These are phyloP conservation scores for Hortaea werneckii DNA, from an alignment of 2,329 filamentous ascomycete genomes.

Conservation along the genomic window DNA sequence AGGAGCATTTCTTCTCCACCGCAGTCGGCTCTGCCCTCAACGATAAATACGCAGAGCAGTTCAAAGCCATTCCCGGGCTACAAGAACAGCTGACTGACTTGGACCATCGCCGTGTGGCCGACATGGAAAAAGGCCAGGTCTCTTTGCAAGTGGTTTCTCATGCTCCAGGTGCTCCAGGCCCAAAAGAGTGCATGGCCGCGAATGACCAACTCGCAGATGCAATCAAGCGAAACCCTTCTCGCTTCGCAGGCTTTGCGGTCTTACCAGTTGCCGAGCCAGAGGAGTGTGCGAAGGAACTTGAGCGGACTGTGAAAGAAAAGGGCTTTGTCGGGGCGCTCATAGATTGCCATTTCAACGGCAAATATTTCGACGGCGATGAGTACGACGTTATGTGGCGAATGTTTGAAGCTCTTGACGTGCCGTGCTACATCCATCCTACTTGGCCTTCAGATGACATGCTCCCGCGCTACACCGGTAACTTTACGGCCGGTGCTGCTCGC, in stretches of 20 bases:
- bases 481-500: conserved; percentile 19
- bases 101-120: conserved; percentile 17
- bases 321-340: conserved; percentile 28
- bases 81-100: conserved; percentile 21
- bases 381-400: conserved; percentile 23
- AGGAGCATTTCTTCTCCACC: conserved; percentile 28
- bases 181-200: conserved; percentile 18
- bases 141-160: conserved; percentile 28
- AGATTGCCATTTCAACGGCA: conserved; percentile 26
- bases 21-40: conserved; percentile 17
- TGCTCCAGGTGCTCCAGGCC: conserved; percentile 19
- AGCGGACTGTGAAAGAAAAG: conserved; percentile 21
- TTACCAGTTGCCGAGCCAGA: conserved; percentile 23
- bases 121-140: conserved; percentile 25
- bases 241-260: conserved; percentile 26
- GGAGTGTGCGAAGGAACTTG: conserved; percentile 24
- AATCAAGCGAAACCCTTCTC: conserved; percentile 16
- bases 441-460: conserved; percentile 31
- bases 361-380: conserved; percentile 24
- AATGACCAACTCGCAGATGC: conserved; percentile 26
- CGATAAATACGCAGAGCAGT: conserved; percentile 21
- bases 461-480: conserved; percentile 26
- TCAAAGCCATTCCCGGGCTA: conserved; percentile 22
- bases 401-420: conserved; percentile 37
- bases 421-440: conserved; percentile 44